phyloP scores from a whole-genome alignment of 2,329 filamentous ascomycete genomes.

The Penicillium aurantiogriseum region DNA sequence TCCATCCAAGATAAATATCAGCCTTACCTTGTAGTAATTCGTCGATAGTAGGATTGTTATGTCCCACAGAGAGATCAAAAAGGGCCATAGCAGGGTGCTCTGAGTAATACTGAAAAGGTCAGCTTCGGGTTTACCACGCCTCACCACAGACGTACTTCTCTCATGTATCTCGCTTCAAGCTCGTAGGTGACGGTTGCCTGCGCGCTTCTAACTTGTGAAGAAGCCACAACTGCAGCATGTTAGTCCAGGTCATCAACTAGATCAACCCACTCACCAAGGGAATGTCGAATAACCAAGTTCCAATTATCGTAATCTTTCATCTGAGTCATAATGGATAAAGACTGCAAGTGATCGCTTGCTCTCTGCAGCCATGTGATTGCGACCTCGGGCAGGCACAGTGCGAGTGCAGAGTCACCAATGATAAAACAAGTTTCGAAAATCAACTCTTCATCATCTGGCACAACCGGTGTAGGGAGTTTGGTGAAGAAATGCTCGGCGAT shows the following conservation, averaged over 20 bases:
- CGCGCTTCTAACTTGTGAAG: conserved; percentile 36
- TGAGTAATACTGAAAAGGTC: conserved; percentile 38
- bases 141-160: conserved; percentile 52
- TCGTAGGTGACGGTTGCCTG: conserved; percentile 53
- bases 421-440: conserved; percentile 69
- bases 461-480: conserved; percentile 50
- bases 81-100: conserved; percentile 65
- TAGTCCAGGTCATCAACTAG: neutral
- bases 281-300: conserved; percentile 64
- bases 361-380: conserved; percentile 73
- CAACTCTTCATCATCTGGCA: conserved; percentile 48
- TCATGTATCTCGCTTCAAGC: conserved; percentile 61
- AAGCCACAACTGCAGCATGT: conserved; percentile 29
- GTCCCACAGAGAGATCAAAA: conserved; percentile 65
- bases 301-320: conserved; percentile 61
- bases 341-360: conserved; percentile 59
- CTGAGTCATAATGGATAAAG: conserved; percentile 50
- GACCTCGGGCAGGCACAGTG: conserved; percentile 51
- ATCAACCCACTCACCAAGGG: conserved; percentile 49
- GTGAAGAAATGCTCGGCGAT: conserved; percentile 75
- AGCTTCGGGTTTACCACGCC: conserved; percentile 14
- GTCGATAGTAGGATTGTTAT: conserved; percentile 35
- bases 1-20: neutral
- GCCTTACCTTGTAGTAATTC: conserved; percentile 44
- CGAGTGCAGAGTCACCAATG: conserved; percentile 63